These are phyloP conservation scores for Russula foetens DNA, from an alignment of 768 basidiomycete species.

Conservation along the genomic window DNA sequence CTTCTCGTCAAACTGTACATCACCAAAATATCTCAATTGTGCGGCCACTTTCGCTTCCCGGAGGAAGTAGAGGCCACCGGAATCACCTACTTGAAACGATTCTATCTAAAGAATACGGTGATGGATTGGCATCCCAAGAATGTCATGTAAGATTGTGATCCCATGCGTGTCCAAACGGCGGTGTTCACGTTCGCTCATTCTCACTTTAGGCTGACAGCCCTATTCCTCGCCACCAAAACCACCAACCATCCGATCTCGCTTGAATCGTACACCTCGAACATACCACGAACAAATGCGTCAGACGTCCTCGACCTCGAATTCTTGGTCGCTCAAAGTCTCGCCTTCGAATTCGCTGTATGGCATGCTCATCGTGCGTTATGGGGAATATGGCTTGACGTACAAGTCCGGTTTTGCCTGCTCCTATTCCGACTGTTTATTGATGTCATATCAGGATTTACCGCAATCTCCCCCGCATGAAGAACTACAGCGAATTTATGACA, in stretches of 20 bases:
- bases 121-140: constrained; percentile 99
- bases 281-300: constrained; percentile 69
- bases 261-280: constrained; percentile 73
- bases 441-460: constrained; percentile 44
- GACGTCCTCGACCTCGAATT: constrained; percentile 95
- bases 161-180: no score
- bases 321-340: constrained; percentile 87
- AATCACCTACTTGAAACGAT: constrained; percentile 86
- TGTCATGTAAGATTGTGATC: constrained; percentile 67
- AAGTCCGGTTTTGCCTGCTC: constrained; percentile 41
- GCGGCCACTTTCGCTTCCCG: constrained; percentile 77
- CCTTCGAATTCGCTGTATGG: constrained; percentile 93
- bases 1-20: constrained; percentile 85
- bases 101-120: constrained; percentile 95
- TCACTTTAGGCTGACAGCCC: constrained; percentile 72
- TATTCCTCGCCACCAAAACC: constrained; percentile 95
- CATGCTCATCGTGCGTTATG: constrained; percentile 83
- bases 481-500: constrained; percentile 52
- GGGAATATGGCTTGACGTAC: constrained; percentile 83
- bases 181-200: no score
- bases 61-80: constrained; percentile 94
- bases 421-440: background rate
- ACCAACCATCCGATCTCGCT: constrained; percentile 91
- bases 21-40: constrained; percentile 78
- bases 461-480: constrained; percentile 38